Percentiles rank a stretch among this genome's conserved stretches.
phyloP scores from a whole-genome alignment of 2,329 filamentous ascomycete species.

The Trichophyton verrucosum region DNA sequence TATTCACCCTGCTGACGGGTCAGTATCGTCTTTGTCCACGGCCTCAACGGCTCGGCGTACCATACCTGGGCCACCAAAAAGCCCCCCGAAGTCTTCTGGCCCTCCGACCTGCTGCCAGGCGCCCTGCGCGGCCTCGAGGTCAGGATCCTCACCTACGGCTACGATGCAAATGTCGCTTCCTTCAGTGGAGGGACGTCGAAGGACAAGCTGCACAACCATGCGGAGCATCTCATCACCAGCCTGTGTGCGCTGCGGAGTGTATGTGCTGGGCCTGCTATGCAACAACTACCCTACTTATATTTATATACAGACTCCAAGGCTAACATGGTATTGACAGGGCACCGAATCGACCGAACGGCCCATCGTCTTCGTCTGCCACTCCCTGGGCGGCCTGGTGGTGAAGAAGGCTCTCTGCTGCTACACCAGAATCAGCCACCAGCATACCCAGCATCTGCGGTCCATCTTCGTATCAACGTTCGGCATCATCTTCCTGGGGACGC shows the following conservation, averaged over 20 bases:
- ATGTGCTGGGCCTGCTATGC: slow-evolving; percentile 12
- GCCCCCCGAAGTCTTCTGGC: slow-evolving; percentile 50
- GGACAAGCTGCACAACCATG: slow-evolving; percentile 58
- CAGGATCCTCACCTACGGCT: slow-evolving; percentile 60
- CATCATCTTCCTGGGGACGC: slow-evolving; percentile 65
- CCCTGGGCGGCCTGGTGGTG: slow-evolving; percentile 58
- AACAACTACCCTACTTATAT: no score
- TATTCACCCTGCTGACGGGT: background rate
- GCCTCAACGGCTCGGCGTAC: slow-evolving; percentile 53
- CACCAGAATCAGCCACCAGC: slow-evolving; percentile 46
- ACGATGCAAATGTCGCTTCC: slow-evolving; percentile 52
- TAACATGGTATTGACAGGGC: slow-evolving; percentile 19
- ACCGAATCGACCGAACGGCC: slow-evolving; percentile 45
- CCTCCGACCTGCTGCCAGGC: slow-evolving; percentile 51
- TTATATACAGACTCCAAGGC: background rate
- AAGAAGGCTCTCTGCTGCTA: slow-evolving; percentile 59
- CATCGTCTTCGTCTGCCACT: slow-evolving; percentile 66
- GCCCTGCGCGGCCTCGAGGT: slow-evolving; percentile 47
- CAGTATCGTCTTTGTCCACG: slow-evolving; percentile 56
- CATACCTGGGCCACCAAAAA: slow-evolving; percentile 47
- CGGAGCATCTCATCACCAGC: slow-evolving; percentile 53
- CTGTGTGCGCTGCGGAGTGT: slow-evolving; percentile 51
- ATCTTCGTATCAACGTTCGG: slow-evolving; percentile 65
- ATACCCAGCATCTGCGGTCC: slow-evolving; percentile 52
- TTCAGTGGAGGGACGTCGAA: slow-evolving; percentile 45